Evolutionary conservation across 345 rosid genomes (phyloP).

Genomic region (Geranium rotundifolium): DNA sequence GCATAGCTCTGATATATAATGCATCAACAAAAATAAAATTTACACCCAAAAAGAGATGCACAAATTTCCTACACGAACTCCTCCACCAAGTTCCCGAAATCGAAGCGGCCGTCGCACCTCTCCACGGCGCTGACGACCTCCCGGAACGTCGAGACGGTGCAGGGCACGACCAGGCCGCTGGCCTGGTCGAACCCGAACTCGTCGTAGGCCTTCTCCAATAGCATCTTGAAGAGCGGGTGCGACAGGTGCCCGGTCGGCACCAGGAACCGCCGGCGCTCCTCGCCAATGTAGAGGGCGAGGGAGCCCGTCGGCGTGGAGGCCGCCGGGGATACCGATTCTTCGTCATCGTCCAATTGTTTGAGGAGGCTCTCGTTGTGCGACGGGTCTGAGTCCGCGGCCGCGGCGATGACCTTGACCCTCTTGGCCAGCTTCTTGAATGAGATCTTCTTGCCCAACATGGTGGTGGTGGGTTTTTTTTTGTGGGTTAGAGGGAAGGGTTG

Average conservation of each 20-base stretch:
- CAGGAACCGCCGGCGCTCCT: conserved; percentile 50
- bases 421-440: conserved; percentile 73
- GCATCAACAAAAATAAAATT: no score
- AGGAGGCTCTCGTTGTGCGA: conserved; percentile 38
- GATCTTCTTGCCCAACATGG: conserved; percentile 55
- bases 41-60: no score
- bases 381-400: conserved; percentile 16
- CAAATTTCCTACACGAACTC: conserved; percentile 66
- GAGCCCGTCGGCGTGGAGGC: conserved; percentile 52
- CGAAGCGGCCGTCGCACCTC: conserved; percentile 57
- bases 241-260: conserved; percentile 63
- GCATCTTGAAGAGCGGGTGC: conserved; percentile 76
- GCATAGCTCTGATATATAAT: no score
- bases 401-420: conserved; percentile 46
- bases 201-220: conserved; percentile 62
- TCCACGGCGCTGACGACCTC: conserved; percentile 59
- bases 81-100: conserved; percentile 56
- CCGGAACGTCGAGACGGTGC: conserved; percentile 55
- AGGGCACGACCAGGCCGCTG: conserved; percentile 60
- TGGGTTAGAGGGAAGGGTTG: not conserved
- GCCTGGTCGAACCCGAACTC: conserved; percentile 48
- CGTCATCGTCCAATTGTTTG: conserved; percentile 15
- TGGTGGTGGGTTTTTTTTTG: conserved; percentile 1
- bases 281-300: conserved; percentile 74
- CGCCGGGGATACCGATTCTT: conserved; percentile 1